Evolutionary conservation across 192 early-diverging fungal genomes (phyloP), one percentile per base, ranked within the genome.

Genomic region (Chytriomyces hyalinus): DNA sequence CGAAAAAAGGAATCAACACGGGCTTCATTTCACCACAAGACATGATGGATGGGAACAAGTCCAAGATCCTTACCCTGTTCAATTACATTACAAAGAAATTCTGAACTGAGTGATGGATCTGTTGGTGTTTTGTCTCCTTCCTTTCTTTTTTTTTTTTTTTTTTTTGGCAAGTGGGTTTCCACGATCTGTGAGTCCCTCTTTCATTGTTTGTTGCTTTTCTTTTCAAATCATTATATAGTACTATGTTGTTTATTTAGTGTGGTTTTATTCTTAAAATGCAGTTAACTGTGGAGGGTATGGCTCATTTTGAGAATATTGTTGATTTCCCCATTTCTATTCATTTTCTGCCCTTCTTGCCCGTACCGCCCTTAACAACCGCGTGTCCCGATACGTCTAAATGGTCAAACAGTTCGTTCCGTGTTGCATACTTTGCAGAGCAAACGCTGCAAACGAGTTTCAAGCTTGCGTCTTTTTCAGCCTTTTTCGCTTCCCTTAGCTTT

Each of bases 381-480:
- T 98, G 97, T 13, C 95, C 94, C 13, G 92, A 93, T 24, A 86
- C 85, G 57, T 93, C 91, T 47, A 98, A 93, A 77, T 98, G 97
- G 1, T 88, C 82, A 84, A 98, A 98, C 1, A 98, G 84, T 78
- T 92, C 90, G 78, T 93, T 97, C 62, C 94, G 90, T 24, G 92
- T 87, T 9, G 84, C 67, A 82, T 96, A 98, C n/a, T 67, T 80
- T 26, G 84, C 81, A 20, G 61, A 61, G 81, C 97, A 98, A 0
- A 95, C 91, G 75, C 94, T 93, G 84, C 97, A 98, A 3, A 53
- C 70, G n/a, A 85, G 26, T 43, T 65, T 61, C n/a, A 24, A n/a
- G 49, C 22, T 43, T 15, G n/a, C 70, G 6, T n/a, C 49, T 17
- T 73, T 80, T 36, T 78, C 69, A 28, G 63, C 44, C n/a, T 69